Base-by-base conservation (phyloP, 768 basidiomycete species). In the Tephrocybe rancida region DNA sequence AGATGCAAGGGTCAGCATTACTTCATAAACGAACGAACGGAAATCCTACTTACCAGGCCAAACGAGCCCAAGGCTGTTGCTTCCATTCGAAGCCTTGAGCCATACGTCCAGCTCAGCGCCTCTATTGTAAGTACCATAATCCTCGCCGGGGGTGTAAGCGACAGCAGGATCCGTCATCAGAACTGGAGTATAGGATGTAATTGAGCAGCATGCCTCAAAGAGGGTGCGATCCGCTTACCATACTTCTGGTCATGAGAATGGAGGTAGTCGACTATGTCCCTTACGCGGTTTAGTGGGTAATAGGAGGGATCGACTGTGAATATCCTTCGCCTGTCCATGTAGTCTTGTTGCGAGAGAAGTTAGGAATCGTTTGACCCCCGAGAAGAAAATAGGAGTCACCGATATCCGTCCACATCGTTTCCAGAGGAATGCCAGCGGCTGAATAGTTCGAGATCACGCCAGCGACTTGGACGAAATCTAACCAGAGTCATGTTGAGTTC, bases 331-430 rank as follows among this genome's bases (percentile, higher is more conserved):
- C 76, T 66, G 62, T 80, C 73, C 86, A 88, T 88, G 67, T 88
- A 88, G 64, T 90, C 85, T n/a, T n/a, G n/a, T 27, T 7, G 29
- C 14, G n/a, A 19, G 24, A 29, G 34, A 22, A 41, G 11, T 54
- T 3, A 44, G 43, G 10, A 34, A 48, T n/a, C 21, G 25, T n/a
- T 25, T 0, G 8, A 24, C 22, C n/a, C n/a, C n/a, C 27, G 19
- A 3, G 24, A 11, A 25, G 30, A 45, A 48, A 21, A 44, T 16
- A 13, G n/a, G 52, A 5, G 59, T 14, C 59, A 80, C 85, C 85
- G 34, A 89, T 89, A 65, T 88, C 87, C 2, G 86, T 87, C 87
- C 87, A 88, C 86, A 88, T 88, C 0, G 86, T 87, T 66, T 90
- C 86, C 3, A 88, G 75, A 7, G 87, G 87, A 48, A 90, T 88